Evolutionary conservation across 371 early-diverging fungal genomes (phyloP).

Genomic region (Ordospora pajunii): DNA sequence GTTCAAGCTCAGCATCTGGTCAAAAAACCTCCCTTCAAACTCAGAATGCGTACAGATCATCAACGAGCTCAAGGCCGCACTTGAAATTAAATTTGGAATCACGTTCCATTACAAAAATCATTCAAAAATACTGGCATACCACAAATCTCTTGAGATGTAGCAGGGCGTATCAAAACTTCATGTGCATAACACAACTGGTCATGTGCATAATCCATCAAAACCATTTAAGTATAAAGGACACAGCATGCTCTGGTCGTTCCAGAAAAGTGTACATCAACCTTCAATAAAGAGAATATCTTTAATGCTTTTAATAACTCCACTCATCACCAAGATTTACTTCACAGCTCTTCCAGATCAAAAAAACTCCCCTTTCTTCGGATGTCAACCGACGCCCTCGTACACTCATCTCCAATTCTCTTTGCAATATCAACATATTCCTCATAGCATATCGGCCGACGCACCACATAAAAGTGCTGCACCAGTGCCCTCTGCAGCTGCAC

Average conservation of each 20-base stretch:
- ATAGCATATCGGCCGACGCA: conserved; percentile 7
- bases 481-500: conserved; percentile 7
- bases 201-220: too few species aligned
- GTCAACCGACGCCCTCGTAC: neutral
- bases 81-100: conserved; percentile 50
- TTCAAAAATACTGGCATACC: conserved; percentile 20
- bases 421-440: conserved; percentile 21
- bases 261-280: neutral
- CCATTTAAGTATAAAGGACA: too few species aligned
- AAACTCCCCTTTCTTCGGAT: conserved; percentile 18
- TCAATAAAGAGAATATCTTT: neutral
- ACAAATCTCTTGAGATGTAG: neutral
- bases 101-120: conserved; percentile 56
- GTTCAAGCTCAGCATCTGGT: conserved; percentile 58
- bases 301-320: neutral
- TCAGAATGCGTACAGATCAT: conserved; percentile 34
- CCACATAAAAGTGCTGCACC: conserved; percentile 19
- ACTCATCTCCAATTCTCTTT: conserved; percentile 16
- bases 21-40: conserved; percentile 33
- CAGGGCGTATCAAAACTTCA: too few species aligned
- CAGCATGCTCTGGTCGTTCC: too few species aligned
- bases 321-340: neutral
- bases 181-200: neutral
- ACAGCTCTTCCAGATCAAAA: conserved; percentile 27
- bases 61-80: conserved; percentile 49